Conservation (phyloP, 2,329 filamentous ascomycete genomes). For the Sporothrix luriei region DNA sequence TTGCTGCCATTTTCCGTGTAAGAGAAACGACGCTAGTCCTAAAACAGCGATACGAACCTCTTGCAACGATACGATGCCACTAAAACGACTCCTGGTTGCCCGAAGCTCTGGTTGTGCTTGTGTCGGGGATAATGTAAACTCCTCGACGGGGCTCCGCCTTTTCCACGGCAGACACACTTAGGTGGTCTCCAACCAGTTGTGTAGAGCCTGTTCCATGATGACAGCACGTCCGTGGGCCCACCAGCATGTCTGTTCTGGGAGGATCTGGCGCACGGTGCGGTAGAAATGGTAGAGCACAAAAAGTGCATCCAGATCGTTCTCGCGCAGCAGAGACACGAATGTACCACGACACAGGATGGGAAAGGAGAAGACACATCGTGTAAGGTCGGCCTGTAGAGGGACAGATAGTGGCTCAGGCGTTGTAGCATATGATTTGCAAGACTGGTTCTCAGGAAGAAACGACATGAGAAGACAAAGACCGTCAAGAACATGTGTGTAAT, state of each 20-base stretch:
- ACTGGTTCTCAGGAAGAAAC: slow-evolving; percentile 26
- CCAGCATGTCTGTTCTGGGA: slow-evolving; percentile 31
- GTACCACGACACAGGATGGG: slow-evolving; percentile 33
- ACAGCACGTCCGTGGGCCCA: slow-evolving; percentile 33
- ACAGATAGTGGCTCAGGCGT: background rate
- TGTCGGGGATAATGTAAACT: slow-evolving; percentile 14
- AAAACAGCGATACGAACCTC: slow-evolving; percentile 25
- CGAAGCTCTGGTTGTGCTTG: background rate
- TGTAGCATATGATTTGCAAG: background rate
- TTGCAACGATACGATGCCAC: background rate
- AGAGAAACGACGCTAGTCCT: slow-evolving; percentile 9
- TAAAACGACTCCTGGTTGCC: background rate
- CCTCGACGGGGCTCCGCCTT: background rate
- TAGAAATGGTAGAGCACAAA: slow-evolving; percentile 36
- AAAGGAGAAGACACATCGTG: slow-evolving; percentile 33
- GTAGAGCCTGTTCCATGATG: slow-evolving; percentile 27
- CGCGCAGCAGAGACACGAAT: slow-evolving; percentile 30
- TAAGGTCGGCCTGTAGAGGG: slow-evolving; percentile 23
- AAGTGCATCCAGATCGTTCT: slow-evolving; percentile 29
- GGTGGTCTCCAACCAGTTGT: slow-evolving; percentile 11
- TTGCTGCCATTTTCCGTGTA: slow-evolving; percentile 22
- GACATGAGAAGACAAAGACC: slow-evolving; percentile 33
- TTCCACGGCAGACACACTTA: background rate
- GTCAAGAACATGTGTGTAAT: slow-evolving; percentile 4
- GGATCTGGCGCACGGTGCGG: slow-evolving; percentile 31